A percentile compares a stretch with the other conserved stretches of the same genome.
Conservation (phyloP, 495 filamentous ascomycete species). For the Sporormia fimetaria region DNA sequence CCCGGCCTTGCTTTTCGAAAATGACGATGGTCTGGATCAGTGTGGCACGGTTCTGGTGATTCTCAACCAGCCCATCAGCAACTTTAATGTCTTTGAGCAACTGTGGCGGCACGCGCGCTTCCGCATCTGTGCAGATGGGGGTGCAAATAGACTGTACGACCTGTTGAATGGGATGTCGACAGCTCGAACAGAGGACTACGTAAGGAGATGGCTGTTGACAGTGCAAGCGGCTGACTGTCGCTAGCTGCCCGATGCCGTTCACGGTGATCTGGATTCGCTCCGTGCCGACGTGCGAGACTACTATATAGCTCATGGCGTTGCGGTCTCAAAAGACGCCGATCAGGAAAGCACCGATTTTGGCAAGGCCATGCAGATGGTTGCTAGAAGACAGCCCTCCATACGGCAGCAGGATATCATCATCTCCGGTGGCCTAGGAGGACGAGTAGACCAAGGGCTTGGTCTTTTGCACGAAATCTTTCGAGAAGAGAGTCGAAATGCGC, state of each 20-base stretch:
- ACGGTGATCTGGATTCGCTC: conserved; percentile 86
- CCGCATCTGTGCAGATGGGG: conserved; percentile 74
- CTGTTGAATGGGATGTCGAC: conserved; percentile 33
- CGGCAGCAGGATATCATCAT: conserved; percentile 44
- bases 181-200: conserved; percentile 32
- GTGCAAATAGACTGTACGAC: conserved; percentile 70
- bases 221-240: conserved; percentile 20
- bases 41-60: conserved; percentile 26
- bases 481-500: conserved; percentile 30
- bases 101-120: conserved; percentile 29
- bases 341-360: conserved; percentile 79
- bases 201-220: conserved; percentile 26
- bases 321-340: conserved; percentile 55
- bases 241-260: conserved; percentile 53
- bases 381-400: not conserved
- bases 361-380: conserved; percentile 60
- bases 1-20: conserved; percentile 14
- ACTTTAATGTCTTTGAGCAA: conserved; percentile 21
- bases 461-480: conserved; percentile 62
- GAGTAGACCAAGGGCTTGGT: conserved; percentile 84
- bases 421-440: conserved; percentile 74
- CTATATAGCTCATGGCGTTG: conserved; percentile 44
- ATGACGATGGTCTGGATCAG: conserved; percentile 1
- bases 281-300: conserved; percentile 43
- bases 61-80: conserved; percentile 32